These are phyloP conservation scores for Tulasnella calospora DNA, from an alignment of 768 basidiomycete species.

Conservation along the genomic window DNA sequence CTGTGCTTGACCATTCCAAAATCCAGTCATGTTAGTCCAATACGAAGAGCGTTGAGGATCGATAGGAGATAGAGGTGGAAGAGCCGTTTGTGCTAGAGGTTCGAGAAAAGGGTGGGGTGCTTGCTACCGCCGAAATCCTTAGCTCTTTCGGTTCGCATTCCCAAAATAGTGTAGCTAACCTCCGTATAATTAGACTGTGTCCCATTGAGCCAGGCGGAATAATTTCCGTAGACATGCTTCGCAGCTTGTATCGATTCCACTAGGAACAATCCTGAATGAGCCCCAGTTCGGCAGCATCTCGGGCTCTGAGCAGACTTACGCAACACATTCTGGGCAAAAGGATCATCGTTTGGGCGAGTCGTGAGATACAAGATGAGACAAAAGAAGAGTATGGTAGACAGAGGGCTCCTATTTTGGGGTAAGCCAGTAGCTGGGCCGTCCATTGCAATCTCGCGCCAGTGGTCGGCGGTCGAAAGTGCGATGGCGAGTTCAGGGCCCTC, in stretches of 20 bases:
- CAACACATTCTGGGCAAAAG: slow-evolving; percentile 16
- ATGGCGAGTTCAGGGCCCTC: not conserved
- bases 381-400: slow-evolving; percentile 66
- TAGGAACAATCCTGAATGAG: slow-evolving; percentile 44
- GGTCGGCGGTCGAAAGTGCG: slow-evolving; percentile 4
- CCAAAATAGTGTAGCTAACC: slow-evolving; percentile 39
- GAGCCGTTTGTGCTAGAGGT: slow-evolving; percentile 49
- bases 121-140: not conserved
- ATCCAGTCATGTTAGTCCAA: slow-evolving; percentile 73
- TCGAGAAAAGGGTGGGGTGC: slow-evolving; percentile 33
- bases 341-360: slow-evolving; percentile 53
- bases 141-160: not conserved
- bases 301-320: slow-evolving; percentile 25
- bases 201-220: slow-evolving; percentile 68
- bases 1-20: slow-evolving; percentile 58
- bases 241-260: slow-evolving; percentile 53
- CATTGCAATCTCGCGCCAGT: not conserved
- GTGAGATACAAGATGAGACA: slow-evolving; percentile 73
- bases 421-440: not conserved
- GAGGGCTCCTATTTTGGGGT: not conserved
- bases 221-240: slow-evolving; percentile 62
- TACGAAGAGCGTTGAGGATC: slow-evolving; percentile 53
- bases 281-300: not conserved
- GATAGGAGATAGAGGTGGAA: slow-evolving; percentile 44
- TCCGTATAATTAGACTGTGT: slow-evolving; percentile 60